Evolutionary conservation across 139 green algal species (phyloP).

Genomic region (Volvox africanus): DNA sequence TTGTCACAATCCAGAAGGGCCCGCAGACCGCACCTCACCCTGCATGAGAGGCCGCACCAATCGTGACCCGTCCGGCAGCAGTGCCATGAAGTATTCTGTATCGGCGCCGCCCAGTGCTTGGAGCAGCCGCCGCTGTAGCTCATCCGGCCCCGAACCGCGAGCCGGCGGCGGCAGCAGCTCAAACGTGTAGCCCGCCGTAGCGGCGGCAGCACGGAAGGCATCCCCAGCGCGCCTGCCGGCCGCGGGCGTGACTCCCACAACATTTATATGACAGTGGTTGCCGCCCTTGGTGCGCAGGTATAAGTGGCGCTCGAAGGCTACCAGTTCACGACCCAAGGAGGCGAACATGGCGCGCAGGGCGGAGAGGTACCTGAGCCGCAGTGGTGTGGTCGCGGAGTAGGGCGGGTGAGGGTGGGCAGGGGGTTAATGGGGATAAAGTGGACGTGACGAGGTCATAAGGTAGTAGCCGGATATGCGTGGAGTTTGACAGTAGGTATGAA

Average conservation of each 20-base stretch:
- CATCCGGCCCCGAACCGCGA: not conserved
- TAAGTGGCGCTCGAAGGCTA: constrained; percentile 94
- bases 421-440: no score
- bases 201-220: constrained; percentile 51
- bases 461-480: no score
- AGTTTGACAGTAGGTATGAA: no score
- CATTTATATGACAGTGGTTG: constrained; percentile 94
- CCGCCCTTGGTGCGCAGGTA: constrained; percentile 77
- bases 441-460: no score
- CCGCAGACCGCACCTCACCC: constrained; percentile 4
- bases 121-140: not conserved
- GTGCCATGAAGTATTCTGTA: constrained; percentile 83
- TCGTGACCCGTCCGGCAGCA: constrained; percentile 85
- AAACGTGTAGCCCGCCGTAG: constrained; percentile 48
- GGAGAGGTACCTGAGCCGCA: constrained; percentile 72
- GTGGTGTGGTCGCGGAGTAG: no score
- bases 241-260: constrained; percentile 68
- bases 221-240: constrained; percentile 40
- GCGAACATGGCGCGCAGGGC: constrained; percentile 79
- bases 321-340: constrained; percentile 70
- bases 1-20: not conserved
- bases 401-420: no score
- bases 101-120: constrained; percentile 65
- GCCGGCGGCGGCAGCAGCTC: constrained; percentile 16
- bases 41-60: constrained; percentile 82